Evolutionary conservation across 2,329 filamentous ascomycete species (phyloP).

Genomic region (Claviceps cyperi): DNA sequence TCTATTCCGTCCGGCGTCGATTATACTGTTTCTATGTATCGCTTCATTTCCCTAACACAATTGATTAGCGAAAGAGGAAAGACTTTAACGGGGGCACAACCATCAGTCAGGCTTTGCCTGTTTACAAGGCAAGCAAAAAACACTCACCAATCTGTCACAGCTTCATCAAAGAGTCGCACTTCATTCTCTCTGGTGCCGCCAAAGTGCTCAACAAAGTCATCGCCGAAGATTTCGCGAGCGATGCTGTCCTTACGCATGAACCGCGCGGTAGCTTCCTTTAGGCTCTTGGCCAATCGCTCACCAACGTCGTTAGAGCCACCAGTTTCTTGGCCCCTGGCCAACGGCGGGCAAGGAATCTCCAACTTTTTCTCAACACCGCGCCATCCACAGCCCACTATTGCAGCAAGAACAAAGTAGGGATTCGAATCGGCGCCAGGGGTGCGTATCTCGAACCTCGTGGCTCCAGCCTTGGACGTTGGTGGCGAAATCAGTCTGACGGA

Average conservation of each 20-base stretch:
- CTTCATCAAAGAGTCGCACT: slow-evolving; percentile 80
- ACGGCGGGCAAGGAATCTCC: slow-evolving; percentile 63
- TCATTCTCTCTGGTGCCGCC: slow-evolving; percentile 88
- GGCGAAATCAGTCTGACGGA: slow-evolving; percentile 82
- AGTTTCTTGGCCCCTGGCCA: slow-evolving; percentile 74
- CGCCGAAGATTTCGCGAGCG: slow-evolving; percentile 84
- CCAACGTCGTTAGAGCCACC: slow-evolving; percentile 59
- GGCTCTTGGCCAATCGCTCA: slow-evolving; percentile 62
- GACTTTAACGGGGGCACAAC: too few species aligned
- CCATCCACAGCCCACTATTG: slow-evolving; percentile 79
- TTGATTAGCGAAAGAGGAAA: not conserved
- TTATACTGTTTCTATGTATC: slow-evolving; percentile 31
- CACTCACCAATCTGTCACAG: slow-evolving; percentile 88
- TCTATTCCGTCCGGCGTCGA: not conserved
- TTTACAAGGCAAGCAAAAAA: not conserved
- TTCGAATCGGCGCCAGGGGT: slow-evolving; percentile 93
- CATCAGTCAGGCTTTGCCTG: too few species aligned
- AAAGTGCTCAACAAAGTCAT: slow-evolving; percentile 93
- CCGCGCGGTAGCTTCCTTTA: slow-evolving; percentile 69
- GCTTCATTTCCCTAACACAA: slow-evolving; percentile 50
- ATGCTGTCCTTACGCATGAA: slow-evolving; percentile 71
- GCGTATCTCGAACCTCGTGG: slow-evolving; percentile 83
- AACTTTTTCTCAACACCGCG: slow-evolving; percentile 87
- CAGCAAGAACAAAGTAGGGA: slow-evolving; percentile 71
- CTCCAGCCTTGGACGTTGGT: slow-evolving; percentile 68